phyloP scores from a whole-genome alignment of 495 filamentous ascomycete species.

The Pyrenula massariospora region DNA sequence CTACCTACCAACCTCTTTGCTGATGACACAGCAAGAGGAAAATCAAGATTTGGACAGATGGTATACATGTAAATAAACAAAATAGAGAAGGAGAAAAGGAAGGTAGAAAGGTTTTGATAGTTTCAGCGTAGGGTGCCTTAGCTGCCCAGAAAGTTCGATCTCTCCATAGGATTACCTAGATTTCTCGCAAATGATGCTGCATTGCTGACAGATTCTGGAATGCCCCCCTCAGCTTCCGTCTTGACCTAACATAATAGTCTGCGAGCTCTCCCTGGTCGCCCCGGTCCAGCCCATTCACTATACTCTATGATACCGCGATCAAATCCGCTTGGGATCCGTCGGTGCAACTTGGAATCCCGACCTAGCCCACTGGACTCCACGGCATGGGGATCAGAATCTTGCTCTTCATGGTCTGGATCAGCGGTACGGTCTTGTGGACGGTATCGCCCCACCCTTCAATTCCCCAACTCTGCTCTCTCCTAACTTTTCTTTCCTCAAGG shows the following conservation, averaged over 20 bases:
- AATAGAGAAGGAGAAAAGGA: too few relatives aligned
- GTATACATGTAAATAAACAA: too few relatives aligned
- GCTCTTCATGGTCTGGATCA: conserved; percentile 94
- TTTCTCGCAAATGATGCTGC: too few relatives aligned
- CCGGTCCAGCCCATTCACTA: background rate
- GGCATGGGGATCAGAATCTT: conserved; percentile 87
- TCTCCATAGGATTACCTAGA: too few relatives aligned
- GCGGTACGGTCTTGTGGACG: conserved; percentile 93
- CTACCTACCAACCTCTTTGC: too few relatives aligned
- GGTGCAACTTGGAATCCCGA: background rate
- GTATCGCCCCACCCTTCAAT: conserved; percentile 96
- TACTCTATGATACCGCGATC: too few relatives aligned
- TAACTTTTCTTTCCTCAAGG: conserved; percentile 81
- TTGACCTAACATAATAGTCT: background rate
- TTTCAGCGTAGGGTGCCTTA: too few relatives aligned
- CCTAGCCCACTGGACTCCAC: conserved; percentile 81
- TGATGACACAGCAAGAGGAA: too few relatives aligned
- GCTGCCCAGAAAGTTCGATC: too few relatives aligned
- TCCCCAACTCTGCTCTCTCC: conserved; percentile 89
- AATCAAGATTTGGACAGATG: too few relatives aligned
- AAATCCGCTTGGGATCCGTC: too few relatives aligned
- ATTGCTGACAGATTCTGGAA: background rate
- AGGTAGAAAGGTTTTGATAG: too few relatives aligned
- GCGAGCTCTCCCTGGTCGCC: background rate
- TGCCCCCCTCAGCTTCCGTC: background rate